Evolutionary conservation across 169 alveolate genomes (phyloP).

Genomic region (Theileria annulata): DNA sequence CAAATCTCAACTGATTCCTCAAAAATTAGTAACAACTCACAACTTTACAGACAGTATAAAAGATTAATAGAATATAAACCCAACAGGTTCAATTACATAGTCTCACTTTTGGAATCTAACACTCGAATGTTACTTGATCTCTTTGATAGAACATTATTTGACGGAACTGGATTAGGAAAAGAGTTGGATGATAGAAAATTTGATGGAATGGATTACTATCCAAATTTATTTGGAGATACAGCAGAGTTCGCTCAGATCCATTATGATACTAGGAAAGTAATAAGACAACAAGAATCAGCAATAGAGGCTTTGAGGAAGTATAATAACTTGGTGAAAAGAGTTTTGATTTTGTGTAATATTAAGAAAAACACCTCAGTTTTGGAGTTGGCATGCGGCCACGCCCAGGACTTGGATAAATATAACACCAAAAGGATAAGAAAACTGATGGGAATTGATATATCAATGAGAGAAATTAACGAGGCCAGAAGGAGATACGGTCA

Average conservation of each 20-base stretch:
- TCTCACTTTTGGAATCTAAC: slow-evolving; percentile 49
- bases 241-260: slow-evolving; percentile 79
- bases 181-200: slow-evolving; percentile 20
- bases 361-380: slow-evolving; percentile 72
- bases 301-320: slow-evolving; percentile 77
- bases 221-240: slow-evolving; percentile 81
- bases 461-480: slow-evolving; percentile 81
- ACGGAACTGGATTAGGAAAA: slow-evolving; percentile 23
- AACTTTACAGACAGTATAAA: slow-evolving; percentile 42
- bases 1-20: slow-evolving; percentile 11
- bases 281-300: slow-evolving; percentile 77
- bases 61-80: slow-evolving; percentile 20
- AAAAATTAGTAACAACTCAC: neutral
- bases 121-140: slow-evolving; percentile 50
- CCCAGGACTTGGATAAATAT: slow-evolving; percentile 87
- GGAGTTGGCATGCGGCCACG: slow-evolving; percentile 89
- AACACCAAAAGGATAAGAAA: slow-evolving; percentile 77
- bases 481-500: slow-evolving; percentile 82
- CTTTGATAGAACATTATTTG: slow-evolving; percentile 3
- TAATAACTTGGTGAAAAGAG: slow-evolving; percentile 81
- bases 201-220: slow-evolving; percentile 73
- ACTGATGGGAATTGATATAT: slow-evolving; percentile 84
- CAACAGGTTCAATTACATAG: slow-evolving; percentile 52
- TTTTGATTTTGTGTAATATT: slow-evolving; percentile 70
- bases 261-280: slow-evolving; percentile 80